Conservation (phyloP, 2,329 filamentous ascomycete genomes). For the Fusarium keratoplasticum region DNA sequence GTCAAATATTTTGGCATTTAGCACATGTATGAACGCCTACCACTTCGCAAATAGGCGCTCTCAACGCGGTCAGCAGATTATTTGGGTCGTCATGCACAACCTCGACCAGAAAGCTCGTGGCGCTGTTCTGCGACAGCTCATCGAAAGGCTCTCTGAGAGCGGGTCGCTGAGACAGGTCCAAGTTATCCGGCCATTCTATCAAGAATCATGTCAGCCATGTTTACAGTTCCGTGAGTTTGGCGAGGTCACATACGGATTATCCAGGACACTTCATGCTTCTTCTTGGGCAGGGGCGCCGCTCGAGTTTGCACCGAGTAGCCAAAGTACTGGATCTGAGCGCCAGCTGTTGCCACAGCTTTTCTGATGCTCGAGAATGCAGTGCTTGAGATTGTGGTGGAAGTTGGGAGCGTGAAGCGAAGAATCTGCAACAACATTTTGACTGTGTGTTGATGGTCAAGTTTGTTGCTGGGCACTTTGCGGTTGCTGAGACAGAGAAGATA, state of each 20-base stretch:
- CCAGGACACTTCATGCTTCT: conserved; percentile 34
- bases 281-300: conserved; percentile 13
- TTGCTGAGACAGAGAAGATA: no score
- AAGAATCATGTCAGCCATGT: background rate
- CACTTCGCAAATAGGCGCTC: conserved; percentile 36
- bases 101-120: conserved; percentile 1
- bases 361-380: conserved; percentile 21
- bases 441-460: background rate
- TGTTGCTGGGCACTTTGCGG: background rate
- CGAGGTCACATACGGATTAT: conserved; percentile 19
- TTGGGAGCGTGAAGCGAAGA: conserved; percentile 28
- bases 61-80: conserved; percentile 18
- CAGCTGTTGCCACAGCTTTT: conserved; percentile 16
- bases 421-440: conserved; percentile 30
- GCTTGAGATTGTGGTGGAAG: conserved; percentile 18
- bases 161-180: conserved; percentile 1
- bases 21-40: background rate
- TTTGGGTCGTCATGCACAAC: background rate
- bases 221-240: background rate
- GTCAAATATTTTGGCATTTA: no score
- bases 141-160: background rate
- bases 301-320: conserved; percentile 22
- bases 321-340: conserved; percentile 29
- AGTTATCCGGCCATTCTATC: conserved; percentile 11
- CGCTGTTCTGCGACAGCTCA: background rate